Evolutionary conservation across 805 yeast species (phyloP), one percentile per base, ranked within the genome.

Genomic region (Saturnispora sanitii): DNA sequence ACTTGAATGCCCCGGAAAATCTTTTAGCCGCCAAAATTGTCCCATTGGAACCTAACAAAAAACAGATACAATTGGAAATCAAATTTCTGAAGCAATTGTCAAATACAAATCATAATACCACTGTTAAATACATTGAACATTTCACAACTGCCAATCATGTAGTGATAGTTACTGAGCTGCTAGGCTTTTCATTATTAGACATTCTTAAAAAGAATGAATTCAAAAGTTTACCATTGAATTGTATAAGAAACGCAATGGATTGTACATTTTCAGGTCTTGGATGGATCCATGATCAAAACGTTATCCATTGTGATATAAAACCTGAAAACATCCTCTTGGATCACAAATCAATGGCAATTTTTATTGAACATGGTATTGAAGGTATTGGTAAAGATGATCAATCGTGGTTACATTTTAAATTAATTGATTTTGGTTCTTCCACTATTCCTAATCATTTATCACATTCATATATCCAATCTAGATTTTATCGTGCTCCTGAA

Each of bases 231-330:
- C 60, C 67, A 8, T 54, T 66, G 32, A 36, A 50, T 1, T 47
- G 75, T 1, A 52, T 77, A 8, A 56, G 60, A 46, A 52, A 52
- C 20, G 70, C 84, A 53, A 61, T 79, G 0, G 54, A 48, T 32
- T 84, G 82, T 45, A 61, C 82, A 3, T 58, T 83, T 12, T 55
- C 63, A 6, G 88, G 84, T 0, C 56, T 86, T 33, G 57, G 66
- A n/a, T 76, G 66, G 47, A 64, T 86, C 26, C 87, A 81, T 49
- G 48, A 60, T 0, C 54, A 66, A 21, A 64, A 68, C 11, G 70
- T 86, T 6, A 75, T 86, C 20, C 95, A 86, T 55, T 85, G 94
- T 51, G 95, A 86, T 55, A 62, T 86, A 42, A 86, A 86, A 53
- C 95, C 94, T 0, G 95, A 84, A 52, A 86, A 86, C 57, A 65